Evolutionary conservation across 768 basidiomycete genomes (phyloP).

Genomic region (Hebeloma cylindrosporum): DNA sequence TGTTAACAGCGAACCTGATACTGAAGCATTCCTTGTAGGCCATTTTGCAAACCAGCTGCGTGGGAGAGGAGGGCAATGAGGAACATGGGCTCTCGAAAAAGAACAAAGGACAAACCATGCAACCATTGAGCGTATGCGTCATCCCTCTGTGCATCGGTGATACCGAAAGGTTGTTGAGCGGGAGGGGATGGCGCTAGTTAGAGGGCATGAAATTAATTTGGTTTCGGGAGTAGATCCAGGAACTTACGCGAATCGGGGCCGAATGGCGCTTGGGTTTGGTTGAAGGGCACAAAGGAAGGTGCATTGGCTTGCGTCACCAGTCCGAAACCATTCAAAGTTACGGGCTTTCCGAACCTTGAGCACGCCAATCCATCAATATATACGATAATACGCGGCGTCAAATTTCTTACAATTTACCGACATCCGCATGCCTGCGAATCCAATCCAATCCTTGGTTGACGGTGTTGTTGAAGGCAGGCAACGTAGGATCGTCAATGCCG

Average conservation of each 20-base stretch:
- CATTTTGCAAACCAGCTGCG: conserved; percentile 40
- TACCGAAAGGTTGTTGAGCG: conserved; percentile 41
- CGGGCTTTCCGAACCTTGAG: conserved; percentile 54
- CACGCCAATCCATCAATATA: not conserved
- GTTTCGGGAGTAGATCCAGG: not conserved
- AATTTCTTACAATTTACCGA: conserved; percentile 41
- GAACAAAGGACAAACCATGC: conserved; percentile 40
- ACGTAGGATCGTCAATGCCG: conserved; percentile 45
- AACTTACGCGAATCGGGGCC: conserved; percentile 28
- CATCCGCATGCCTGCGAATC: conserved; percentile 51
- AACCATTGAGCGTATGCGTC: conserved; percentile 58
- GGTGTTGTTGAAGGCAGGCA: conserved; percentile 52
- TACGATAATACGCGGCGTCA: not conserved
- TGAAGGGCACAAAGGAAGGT: conserved; percentile 61
- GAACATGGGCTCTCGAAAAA: not conserved
- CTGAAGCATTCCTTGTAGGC: conserved; percentile 45
- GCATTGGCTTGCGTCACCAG: conserved; percentile 58
- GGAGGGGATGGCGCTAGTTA: conserved; percentile 6
- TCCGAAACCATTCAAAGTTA: conserved; percentile 56
- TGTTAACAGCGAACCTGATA: too few relatives aligned
- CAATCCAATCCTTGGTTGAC: conserved; percentile 52
- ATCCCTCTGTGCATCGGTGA: conserved; percentile 52
- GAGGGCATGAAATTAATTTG: too few relatives aligned
- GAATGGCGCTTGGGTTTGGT: conserved; percentile 45
- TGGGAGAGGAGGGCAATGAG: conserved; percentile 4